Conservation (phyloP, 441 rosid genomes). For the Melastoma candidum region DNA sequence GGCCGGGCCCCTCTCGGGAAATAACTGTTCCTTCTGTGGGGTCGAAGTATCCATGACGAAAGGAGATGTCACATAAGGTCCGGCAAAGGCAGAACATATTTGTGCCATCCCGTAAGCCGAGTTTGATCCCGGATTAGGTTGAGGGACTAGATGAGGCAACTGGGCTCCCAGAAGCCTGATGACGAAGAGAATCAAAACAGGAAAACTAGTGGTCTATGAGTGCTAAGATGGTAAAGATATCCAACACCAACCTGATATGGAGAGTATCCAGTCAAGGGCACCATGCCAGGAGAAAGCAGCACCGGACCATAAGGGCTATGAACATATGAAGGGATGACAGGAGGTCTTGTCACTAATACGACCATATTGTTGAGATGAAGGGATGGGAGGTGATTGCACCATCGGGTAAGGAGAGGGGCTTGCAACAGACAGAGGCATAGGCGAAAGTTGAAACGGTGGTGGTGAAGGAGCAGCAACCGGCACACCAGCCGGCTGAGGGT, state of each 20-base stretch:
- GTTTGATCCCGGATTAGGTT: constrained; percentile 48
- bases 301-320: constrained; percentile 67
- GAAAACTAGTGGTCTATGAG: neutral
- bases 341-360: constrained; percentile 68
- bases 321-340: constrained; percentile 55
- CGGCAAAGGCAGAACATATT: constrained; percentile 57
- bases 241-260: constrained; percentile 56
- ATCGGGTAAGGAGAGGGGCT: constrained; percentile 39
- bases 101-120: constrained; percentile 55
- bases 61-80: constrained; percentile 44
- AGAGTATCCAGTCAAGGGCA: constrained; percentile 64
- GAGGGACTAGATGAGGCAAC: constrained; percentile 54
- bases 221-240: neutral
- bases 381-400: constrained; percentile 51
- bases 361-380: constrained; percentile 67
- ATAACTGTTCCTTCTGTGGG: constrained; percentile 43
- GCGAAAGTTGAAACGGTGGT: constrained; percentile 33
- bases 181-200: neutral
- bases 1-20: constrained; percentile 84
- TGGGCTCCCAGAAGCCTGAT: constrained; percentile 54
- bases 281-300: constrained; percentile 64
- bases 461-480: constrained; percentile 37
- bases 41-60: constrained; percentile 36
- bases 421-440: constrained; percentile 31
- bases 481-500: constrained; percentile 48